Evolutionary conservation across 208 protist genomes (phyloP).

Genomic region (Jaenimonas drosophilae): DNA sequence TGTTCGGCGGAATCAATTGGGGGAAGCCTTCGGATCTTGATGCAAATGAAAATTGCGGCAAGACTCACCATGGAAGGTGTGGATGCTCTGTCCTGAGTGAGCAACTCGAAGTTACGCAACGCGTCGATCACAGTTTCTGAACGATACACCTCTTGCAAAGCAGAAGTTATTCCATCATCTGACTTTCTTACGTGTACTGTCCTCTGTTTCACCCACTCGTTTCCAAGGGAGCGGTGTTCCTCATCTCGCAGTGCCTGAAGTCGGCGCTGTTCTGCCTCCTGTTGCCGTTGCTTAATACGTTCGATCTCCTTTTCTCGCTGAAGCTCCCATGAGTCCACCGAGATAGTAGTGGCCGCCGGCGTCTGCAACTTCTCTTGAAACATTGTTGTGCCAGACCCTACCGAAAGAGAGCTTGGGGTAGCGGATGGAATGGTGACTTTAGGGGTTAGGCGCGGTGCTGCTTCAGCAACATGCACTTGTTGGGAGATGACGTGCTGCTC

Average conservation of each 20-base stretch:
- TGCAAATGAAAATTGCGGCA: not conserved
- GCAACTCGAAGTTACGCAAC: not conserved
- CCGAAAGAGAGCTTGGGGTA: not conserved
- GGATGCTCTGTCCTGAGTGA: not conserved
- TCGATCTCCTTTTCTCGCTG: constrained; percentile 76
- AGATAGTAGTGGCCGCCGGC: constrained; percentile 19
- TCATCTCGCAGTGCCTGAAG: constrained; percentile 26
- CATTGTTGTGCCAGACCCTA: not conserved
- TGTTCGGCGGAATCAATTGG: not conserved
- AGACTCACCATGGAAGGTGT: not conserved
- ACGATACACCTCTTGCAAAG: no score
- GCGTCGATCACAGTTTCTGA: not conserved
- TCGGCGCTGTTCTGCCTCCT: constrained; percentile 41
- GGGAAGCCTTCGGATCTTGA: not conserved
- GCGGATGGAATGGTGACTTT: no score
- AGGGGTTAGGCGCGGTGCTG: no score
- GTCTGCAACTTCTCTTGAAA: not conserved
- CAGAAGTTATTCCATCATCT: no score
- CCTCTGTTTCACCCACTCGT: constrained; percentile 47
- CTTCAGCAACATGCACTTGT: no score
- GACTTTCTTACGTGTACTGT: no score
- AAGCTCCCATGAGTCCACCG: constrained; percentile 76
- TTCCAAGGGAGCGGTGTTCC: constrained; percentile 53
- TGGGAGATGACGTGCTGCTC: not conserved
- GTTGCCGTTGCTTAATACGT: constrained; percentile 41